Percentiles rank a stretch among this genome's conserved stretches.
These are phyloP conservation scores for Camellia oleifera DNA, from an alignment of 179 eudicot species.

Conservation along the genomic window DNA sequence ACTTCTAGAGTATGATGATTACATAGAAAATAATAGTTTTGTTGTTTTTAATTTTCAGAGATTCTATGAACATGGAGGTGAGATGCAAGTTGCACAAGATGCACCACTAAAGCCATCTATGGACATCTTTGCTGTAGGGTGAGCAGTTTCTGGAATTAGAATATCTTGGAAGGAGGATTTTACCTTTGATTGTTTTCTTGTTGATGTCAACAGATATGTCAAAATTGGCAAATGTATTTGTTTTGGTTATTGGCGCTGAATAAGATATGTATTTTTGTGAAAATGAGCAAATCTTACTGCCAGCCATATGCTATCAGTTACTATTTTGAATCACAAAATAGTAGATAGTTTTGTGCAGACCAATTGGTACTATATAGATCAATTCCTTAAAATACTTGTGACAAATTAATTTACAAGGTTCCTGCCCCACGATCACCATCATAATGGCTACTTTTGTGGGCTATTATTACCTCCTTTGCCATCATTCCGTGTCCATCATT, in stretches of 20 bases:
- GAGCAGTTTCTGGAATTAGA: slow-evolving; percentile 31
- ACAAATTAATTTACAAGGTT: not conserved
- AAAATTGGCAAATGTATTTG: not conserved
- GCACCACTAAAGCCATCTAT: slow-evolving; percentile 81
- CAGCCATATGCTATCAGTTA: not conserved
- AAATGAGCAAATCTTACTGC: slow-evolving; percentile 10
- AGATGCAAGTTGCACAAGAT: slow-evolving; percentile 75
- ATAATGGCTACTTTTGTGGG: not conserved
- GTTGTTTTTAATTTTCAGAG: slow-evolving; percentile 50
- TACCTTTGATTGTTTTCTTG: not conserved
- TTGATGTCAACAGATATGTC: not conserved
- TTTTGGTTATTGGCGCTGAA: not conserved
- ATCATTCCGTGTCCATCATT: not conserved
- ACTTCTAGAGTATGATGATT: not conserved
- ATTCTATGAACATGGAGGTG: slow-evolving; percentile 97
- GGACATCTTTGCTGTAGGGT: slow-evolving; percentile 98
- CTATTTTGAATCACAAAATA: not conserved
- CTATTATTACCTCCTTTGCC: not conserved
- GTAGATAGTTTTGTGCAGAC: not conserved
- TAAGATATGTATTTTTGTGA: not conserved
- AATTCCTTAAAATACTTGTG: not conserved
- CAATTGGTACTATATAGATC: not conserved
- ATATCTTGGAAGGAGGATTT: not conserved
- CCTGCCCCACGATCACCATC: not conserved
- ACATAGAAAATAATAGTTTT: not conserved